These are phyloP conservation scores for Heterobasidion parviporum DNA, from an alignment of 1,284 basidiomycete species.

Conservation along the genomic window DNA sequence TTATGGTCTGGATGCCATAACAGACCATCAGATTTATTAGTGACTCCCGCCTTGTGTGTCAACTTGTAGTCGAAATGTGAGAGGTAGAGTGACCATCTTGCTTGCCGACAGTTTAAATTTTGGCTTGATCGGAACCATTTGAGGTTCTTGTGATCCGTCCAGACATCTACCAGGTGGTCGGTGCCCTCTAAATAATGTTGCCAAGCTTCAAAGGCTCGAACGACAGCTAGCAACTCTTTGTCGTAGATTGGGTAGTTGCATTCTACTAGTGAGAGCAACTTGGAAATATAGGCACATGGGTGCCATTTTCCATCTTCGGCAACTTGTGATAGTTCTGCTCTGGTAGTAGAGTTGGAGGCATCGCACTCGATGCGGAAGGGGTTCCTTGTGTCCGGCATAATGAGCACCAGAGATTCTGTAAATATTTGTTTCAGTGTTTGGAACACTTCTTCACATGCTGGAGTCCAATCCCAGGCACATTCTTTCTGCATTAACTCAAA, in stretches of 20 bases:
- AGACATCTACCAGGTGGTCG: constrained; percentile 8
- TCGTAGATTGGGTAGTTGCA: constrained; percentile 25
- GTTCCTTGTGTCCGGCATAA: neutral
- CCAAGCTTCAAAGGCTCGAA: constrained; percentile 11
- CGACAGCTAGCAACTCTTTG: constrained; percentile 22
- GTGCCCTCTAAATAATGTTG: constrained; percentile 15
- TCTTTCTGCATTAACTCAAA: constrained; percentile 12
- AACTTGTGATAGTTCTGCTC: neutral
- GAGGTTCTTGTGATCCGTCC: constrained; percentile 20
- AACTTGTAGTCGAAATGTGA: neutral
- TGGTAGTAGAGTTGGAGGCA: neutral
- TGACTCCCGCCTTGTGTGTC: neutral
- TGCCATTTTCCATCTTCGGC: neutral
- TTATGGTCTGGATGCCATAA: neutral
- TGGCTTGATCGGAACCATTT: constrained; percentile 15
- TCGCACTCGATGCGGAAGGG: neutral
- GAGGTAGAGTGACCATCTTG: neutral
- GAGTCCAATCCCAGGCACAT: neutral
- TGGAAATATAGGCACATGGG: neutral
- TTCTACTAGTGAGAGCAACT: neutral
- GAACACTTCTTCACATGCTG: neutral
- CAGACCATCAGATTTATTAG: neutral
- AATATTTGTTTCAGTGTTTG: neutral
- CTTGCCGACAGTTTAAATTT: constrained; percentile 15
- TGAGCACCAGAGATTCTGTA: neutral